These are phyloP conservation scores for Bolboschoenoplectus hybrid DNA, from an alignment of 202 grass and related monocot genomes.

Conservation along the genomic window DNA sequence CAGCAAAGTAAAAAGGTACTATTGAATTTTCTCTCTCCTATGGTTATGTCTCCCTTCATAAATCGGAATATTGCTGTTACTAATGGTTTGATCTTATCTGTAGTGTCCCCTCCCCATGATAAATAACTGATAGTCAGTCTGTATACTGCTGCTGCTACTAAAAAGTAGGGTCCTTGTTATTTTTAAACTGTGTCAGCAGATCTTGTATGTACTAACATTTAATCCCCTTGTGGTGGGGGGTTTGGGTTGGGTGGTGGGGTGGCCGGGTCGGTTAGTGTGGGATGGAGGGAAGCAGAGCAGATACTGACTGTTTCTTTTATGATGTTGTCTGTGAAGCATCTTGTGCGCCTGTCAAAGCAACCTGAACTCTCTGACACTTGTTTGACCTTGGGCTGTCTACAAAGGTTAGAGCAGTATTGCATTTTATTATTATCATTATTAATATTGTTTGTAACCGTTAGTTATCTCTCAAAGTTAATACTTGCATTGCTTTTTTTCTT, in stretches of 20 bases:
- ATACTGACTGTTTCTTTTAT: neutral
- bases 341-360: neutral
- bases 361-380: neutral
- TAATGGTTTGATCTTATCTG: conserved; percentile 4
- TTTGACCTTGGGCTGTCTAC: neutral
- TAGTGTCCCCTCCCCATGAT: neutral
- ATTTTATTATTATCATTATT: neutral
- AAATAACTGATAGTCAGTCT: neutral
- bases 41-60: neutral
- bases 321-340: neutral
- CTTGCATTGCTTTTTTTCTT: neutral
- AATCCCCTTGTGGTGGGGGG: neutral
- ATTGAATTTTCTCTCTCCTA: neutral
- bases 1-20: conserved; percentile 17
- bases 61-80: neutral
- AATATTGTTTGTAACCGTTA: neutral
- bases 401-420: neutral
- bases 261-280: no score
- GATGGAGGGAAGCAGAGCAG: no score
- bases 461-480: neutral
- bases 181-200: no score
- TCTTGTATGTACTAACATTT: neutral
- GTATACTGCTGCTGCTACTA: neutral
- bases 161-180: neutral
- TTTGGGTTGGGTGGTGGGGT: no score